Conservation (phyloP, 176 grass and related monocot species). For the Ensete ventricosum region DNA sequence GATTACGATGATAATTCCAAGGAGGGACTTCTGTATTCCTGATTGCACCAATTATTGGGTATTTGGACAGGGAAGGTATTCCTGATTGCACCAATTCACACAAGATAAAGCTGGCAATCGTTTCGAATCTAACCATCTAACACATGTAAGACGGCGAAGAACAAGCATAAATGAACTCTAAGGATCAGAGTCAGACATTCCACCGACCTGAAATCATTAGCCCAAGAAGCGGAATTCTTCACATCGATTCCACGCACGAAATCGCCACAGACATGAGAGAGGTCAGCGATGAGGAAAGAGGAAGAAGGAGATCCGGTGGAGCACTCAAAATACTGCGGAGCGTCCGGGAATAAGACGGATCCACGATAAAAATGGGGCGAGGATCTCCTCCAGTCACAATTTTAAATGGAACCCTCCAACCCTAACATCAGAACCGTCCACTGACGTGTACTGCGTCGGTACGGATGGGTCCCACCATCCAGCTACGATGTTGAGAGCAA, state of each 20-base stretch:
- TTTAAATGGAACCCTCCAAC: neutral
- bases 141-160: neutral
- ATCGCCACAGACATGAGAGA: neutral
- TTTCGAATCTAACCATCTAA: neutral
- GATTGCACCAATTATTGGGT: neutral
- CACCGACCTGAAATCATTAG: neutral
- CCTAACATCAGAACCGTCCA: neutral
- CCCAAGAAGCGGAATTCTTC: neutral
- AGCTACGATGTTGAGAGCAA: too few species aligned
- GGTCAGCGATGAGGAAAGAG: too few species aligned
- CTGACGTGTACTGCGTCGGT: too few species aligned
- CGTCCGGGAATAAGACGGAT: neutral
- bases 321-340: neutral
- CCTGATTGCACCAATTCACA: neutral
- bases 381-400: neutral
- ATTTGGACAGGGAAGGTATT: neutral
- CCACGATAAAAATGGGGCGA: neutral
- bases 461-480: too few species aligned
- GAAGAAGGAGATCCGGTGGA: neutral
- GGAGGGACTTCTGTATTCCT: neutral
- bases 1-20: neutral
- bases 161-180: neutral
- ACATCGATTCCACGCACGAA: neutral
- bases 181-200: neutral
- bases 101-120: neutral